A percentile compares a stretch with the other conserved stretches of the same genome.
These are phyloP conservation scores for Trichoderma simmonsii DNA, from an alignment of 2,329 filamentous ascomycete species.

Conservation along the genomic window DNA sequence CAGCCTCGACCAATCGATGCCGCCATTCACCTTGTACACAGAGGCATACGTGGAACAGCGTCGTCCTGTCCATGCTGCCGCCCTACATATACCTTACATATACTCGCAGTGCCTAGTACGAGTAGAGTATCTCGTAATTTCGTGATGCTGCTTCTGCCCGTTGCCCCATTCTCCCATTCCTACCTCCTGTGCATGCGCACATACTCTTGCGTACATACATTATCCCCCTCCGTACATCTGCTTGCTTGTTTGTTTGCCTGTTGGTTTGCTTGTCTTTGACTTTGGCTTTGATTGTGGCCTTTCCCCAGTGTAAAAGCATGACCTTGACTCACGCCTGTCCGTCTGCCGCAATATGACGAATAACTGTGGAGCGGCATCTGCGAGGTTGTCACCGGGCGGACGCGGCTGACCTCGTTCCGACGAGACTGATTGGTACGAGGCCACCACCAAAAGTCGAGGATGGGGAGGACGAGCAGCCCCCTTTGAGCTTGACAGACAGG, in stretches of 20 bases:
- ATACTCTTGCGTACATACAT: neutral
- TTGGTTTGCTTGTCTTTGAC: neutral
- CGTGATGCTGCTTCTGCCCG: neutral
- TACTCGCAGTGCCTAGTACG: neutral
- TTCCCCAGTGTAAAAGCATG: neutral
- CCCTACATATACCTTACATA: slow-evolving; percentile 1
- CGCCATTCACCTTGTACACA: slow-evolving; percentile 12
- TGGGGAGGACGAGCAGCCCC: neutral
- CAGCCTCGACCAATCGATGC: slow-evolving; percentile 17
- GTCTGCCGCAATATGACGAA: slow-evolving; percentile 6
- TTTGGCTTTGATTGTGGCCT: neutral
- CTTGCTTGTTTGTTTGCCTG: neutral
- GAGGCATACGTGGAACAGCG: slow-evolving; percentile 20
- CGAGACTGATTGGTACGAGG: slow-evolving; percentile 12
- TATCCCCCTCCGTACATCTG: neutral
- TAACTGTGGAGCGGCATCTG: slow-evolving; percentile 15
- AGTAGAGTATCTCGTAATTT: neutral
- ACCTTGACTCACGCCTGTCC: neutral
- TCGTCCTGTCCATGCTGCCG: slow-evolving; percentile 17
- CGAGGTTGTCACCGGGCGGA: slow-evolving; percentile 18
- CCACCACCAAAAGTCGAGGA: neutral
- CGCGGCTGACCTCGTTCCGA: slow-evolving; percentile 12
- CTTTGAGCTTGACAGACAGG: neutral
- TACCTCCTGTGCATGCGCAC: neutral
- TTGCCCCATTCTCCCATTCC: neutral